A percentile compares a stretch with the other conserved stretches of the same genome.
These are phyloP conservation scores for Fusarium veterinarium DNA, from an alignment of 2,329 filamentous ascomycete genomes.

Conservation along the genomic window DNA sequence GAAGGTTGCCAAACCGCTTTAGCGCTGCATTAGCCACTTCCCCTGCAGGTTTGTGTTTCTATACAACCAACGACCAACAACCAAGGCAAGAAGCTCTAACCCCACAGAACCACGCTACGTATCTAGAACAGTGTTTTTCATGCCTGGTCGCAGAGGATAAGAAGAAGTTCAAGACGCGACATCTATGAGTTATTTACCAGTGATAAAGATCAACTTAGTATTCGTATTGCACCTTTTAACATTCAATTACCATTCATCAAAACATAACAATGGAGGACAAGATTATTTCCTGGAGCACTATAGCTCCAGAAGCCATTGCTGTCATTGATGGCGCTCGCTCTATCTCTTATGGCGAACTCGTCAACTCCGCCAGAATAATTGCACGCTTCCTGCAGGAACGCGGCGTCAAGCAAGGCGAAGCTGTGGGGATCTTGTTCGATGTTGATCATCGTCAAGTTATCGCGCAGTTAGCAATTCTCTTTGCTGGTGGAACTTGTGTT, in stretches of 20 bases:
- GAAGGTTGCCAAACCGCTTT: not conserved
- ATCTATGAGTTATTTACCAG: not conserved
- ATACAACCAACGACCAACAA: not conserved
- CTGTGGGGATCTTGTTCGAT: not conserved
- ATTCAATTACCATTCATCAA: not conserved
- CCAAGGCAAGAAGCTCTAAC: not conserved
- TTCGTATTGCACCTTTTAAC: rapidly evolving
- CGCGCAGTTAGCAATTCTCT: not conserved
- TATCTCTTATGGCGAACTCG: not conserved
- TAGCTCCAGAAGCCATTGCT: not conserved
- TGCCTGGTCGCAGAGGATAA: not conserved
- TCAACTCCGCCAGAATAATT: not conserved
- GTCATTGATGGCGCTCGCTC: not conserved
- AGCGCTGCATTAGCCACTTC: not conserved
- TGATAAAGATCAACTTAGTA: not conserved
- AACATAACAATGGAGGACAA: not conserved
- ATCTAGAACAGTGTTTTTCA: too few relatives aligned
- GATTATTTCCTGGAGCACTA: not conserved
- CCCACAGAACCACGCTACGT: not conserved
- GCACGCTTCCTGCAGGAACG: not conserved
- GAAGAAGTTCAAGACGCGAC: rapidly evolving
- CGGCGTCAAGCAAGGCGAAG: not conserved
- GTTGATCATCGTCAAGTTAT: not conserved
- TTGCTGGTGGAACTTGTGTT: not conserved
- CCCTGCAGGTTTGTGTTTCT: not conserved